Percentiles rank a stretch among this genome's conserved stretches.
These are phyloP conservation scores for Ciborinia camelliae DNA, from an alignment of 2,329 filamentous ascomycete species.

Conservation along the genomic window DNA sequence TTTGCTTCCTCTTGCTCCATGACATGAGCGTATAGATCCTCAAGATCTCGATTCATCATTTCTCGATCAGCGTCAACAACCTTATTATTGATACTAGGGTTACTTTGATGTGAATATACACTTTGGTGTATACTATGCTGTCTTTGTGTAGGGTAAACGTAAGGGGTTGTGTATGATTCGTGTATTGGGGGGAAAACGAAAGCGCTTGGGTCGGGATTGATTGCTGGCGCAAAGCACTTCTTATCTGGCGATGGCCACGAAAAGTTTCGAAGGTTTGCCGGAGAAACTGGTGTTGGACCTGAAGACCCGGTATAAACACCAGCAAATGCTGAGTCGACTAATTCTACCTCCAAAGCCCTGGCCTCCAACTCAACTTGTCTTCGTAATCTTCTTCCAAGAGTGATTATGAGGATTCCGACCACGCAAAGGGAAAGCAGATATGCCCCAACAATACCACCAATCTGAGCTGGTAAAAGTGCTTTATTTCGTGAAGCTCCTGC, in stretches of 20 bases:
- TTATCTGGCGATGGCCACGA: constrained; percentile 48
- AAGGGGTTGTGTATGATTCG: constrained; percentile 38
- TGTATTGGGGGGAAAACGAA: constrained; percentile 14
- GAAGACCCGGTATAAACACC: constrained; percentile 14
- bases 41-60: constrained; percentile 77
- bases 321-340: constrained; percentile 33
- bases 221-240: constrained; percentile 22
- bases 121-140: constrained; percentile 21
- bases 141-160: constrained; percentile 46
- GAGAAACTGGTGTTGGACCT: constrained; percentile 33
- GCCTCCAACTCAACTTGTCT: constrained; percentile 27
- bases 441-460: constrained; percentile 77
- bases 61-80: constrained; percentile 71
- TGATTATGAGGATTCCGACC: constrained; percentile 63
- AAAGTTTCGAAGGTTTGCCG: constrained; percentile 41
- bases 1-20: constrained; percentile 81
- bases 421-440: constrained; percentile 77
- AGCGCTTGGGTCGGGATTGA: constrained; percentile 11
- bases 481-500: constrained; percentile 57
- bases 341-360: constrained; percentile 35
- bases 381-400: constrained; percentile 55
- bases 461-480: constrained; percentile 71
- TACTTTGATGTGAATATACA: constrained; percentile 16
- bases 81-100: constrained; percentile 63
- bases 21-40: constrained; percentile 86